Base-by-base conservation (phyloP, 345 rosid genomes). In the Gossypium ekmanianum region DNA sequence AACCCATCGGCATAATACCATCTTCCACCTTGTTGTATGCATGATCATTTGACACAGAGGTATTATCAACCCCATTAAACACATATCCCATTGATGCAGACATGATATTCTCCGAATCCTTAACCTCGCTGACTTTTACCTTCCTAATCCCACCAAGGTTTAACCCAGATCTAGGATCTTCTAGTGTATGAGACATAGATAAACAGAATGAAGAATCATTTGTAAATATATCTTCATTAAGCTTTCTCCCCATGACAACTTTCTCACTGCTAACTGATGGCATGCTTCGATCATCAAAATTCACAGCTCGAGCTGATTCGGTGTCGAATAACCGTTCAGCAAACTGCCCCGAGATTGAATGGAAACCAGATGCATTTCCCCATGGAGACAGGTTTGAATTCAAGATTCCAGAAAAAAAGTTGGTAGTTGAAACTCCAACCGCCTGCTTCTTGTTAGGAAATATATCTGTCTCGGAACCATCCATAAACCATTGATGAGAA, bases 51-150 rank as follows among this genome's bases (percentile, higher is more conserved):
- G 83, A 79, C 26, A 80, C 70, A 22, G 72, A 50, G 74, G 67
- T 77, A 29, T 68, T 71, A 76, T 75, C 75, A 59, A 59, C 63
- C 17, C 63, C 13, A 59, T 59, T 59, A 75, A 75, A 87, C 20
- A 43, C 76, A 76, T 66, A 77, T 26, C 81, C 84, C 75, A 76
- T 20, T 17, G 88, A 74, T 6, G 65, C 75, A 50, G 82, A 74
- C 82, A 82, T 72, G 52, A 47, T 29, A 79, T 80, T 82, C 61
- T 83, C 87, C 11, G 80, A 55, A 61, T 87, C 88, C 77, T 82
- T 87, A 24, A 82, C 88, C 82, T 83, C 82, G 62, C 84, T 85
- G 56, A 87, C 84, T 81, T 87, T 87, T 56, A 85, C 90, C 76
- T 87, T 87, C 79, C 87, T 80, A 67, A 87, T 83, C 51, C 90